These are phyloP conservation scores for Monotropa hypopitys DNA, from an alignment of 179 eudicot genomes.

Conservation along the genomic window DNA sequence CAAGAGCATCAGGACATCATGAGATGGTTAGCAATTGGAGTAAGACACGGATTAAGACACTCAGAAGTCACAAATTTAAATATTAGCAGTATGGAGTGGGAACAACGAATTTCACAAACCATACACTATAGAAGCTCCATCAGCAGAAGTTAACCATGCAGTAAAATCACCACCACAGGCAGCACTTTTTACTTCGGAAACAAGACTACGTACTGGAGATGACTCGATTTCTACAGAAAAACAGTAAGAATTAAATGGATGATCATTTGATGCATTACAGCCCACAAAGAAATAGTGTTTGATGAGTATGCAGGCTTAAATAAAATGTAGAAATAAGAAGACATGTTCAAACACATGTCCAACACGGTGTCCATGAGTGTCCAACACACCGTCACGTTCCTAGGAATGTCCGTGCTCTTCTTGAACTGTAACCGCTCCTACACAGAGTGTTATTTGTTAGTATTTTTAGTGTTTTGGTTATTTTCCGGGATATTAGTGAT, in stretches of 20 bases:
- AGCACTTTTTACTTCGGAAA: slow-evolving; percentile 53
- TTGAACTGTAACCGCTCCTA: background rate
- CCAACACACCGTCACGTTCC: background rate
- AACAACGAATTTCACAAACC: slow-evolving; percentile 4
- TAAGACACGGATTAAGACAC: background rate
- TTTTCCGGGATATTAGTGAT: too few relatives aligned
- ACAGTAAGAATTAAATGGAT: background rate
- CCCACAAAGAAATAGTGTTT: background rate
- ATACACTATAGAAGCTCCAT: slow-evolving; percentile 39
- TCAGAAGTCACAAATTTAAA: background rate
- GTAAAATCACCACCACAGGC: slow-evolving; percentile 94
- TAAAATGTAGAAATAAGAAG: background rate
- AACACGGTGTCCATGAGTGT: background rate
- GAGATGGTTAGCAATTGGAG: background rate
- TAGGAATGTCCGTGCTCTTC: background rate
- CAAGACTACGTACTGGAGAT: slow-evolving; percentile 73
- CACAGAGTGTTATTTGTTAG: too few relatives aligned
- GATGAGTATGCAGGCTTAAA: background rate
- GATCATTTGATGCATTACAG: slow-evolving; percentile 2
- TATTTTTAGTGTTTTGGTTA: too few relatives aligned
- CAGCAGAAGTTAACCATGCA: slow-evolving; percentile 63
- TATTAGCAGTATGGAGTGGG: background rate
- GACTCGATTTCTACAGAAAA: slow-evolving; percentile 58
- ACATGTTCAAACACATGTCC: background rate
- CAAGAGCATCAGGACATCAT: slow-evolving; percentile 4